Evolutionary conservation across 768 basidiomycete species (phyloP), one percentile per base, ranked within the genome.

Genomic region (Rhodosporidiobolus odoratus): DNA sequence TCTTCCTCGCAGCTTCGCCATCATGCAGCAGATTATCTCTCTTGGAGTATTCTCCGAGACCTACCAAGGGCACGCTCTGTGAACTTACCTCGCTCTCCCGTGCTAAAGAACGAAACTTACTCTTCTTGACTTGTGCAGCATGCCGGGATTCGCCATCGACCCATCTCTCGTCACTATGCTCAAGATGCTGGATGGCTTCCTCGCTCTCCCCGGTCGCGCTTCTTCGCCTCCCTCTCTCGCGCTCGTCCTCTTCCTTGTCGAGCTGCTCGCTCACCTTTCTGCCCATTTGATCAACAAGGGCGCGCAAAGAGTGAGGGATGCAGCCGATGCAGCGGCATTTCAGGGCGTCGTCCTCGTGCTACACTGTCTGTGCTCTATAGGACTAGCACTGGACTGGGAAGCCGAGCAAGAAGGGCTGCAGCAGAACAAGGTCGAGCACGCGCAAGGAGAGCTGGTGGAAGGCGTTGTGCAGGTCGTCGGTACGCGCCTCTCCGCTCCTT

Each of bases 121-220:
- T 61, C 3, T 23, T 6, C 30, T 3, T 25, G 27, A 4, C 35
- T 41, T 9, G 4, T 13, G 30, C 58, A 73, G 72, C 15, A 54
- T 66, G 45, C 57, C 66, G 15, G 73, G 52, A 8, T 71, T 62
- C 54, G 21, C 34, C 27, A 53, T 68, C 38, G 59, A 50, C 9
- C 56, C 63, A 4, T 37, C 73, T 0, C 65, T 68, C 38, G 56
- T 71, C 40, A 58, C 60, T 34, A 52, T 74, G 19, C 73, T 74
- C 73, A 74, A 74, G 35, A 68, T 68, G 50, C 66, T 71, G 40
- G 73, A 74, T 56, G 73, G 69, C 16, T 57, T 68, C 61, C 62
- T 74, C 21, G 59, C 69, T 5, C 40, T 35, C 16, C 19, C 64
- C 6, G 3, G 15, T 10, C n/a, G 32, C 27, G 41, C 64, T 5